Evolutionary conservation across 495 filamentous ascomycete species (phyloP), one percentile per base, ranked within the genome.

Genomic region (Tuber calosporum): DNA sequence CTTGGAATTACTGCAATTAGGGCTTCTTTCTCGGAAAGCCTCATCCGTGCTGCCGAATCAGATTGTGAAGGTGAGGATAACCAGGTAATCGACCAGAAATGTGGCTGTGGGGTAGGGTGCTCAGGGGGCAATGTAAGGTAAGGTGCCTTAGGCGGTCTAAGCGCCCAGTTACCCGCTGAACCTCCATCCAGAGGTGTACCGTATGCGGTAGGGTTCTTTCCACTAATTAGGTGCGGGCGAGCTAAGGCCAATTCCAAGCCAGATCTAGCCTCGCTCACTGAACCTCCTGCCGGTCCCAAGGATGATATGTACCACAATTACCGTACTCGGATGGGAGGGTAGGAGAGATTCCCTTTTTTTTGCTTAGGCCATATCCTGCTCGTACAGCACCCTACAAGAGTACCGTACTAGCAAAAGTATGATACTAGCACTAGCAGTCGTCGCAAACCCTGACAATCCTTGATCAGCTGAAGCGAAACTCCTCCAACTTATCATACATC

Each of bases 401-500:
- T 34, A 62, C 13, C 53, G 53, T 4, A 19, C n/a, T n/a, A n/a
- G n/a, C 53, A 34, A 62, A 34, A 62, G 53, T 34, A n/a, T n/a
- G n/a, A n/a, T n/a, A 34, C 26, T 4, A 6, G 53, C 53, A 34
- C 0, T 19, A 1, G 30, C 53, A 34, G 26, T 34, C 53, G 34
- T 17, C 4, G n/a, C n/a, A 62, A 62, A 58, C 53, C n/a, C 53
- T 1, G 53, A 58, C 1, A 3, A 58, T 9, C 53, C 53, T 19
- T 62, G 53, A 62, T 34, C 53, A 62, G 53, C 53, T 62, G 53
- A 62, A 34, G 53, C 11, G 53, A 62, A 34, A 62, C 53, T 62
- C 53, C 53, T 1, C 53, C 53, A 62, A 62, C 53, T 62, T 62
- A 34, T 19, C 30, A 34, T 34, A 34, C 8, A 34, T 19, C 13